Evolutionary conservation across 2,329 filamentous ascomycete species (phyloP).

Genomic region (Venturiaceae sp.): DNA sequence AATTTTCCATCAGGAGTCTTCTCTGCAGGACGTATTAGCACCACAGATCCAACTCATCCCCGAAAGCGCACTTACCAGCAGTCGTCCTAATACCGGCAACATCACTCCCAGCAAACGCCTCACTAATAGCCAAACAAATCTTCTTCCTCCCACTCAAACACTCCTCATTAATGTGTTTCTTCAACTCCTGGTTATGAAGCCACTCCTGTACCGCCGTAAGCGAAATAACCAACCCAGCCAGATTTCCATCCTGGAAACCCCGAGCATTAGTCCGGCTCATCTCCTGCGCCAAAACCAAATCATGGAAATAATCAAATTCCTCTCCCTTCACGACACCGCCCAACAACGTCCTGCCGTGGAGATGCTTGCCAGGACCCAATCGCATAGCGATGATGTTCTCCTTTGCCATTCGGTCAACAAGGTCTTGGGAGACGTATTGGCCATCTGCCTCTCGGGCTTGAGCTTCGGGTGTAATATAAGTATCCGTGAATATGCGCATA

Average conservation of each 20-base stretch:
- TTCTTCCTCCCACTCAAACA: conserved; percentile 76
- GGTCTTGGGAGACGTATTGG: conserved; percentile 55
- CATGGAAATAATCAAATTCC: conserved; percentile 83
- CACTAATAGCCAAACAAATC: conserved; percentile 79
- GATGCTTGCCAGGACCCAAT: conserved; percentile 71
- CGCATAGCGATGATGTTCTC: conserved; percentile 71
- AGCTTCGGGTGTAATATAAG: conserved; percentile 63
- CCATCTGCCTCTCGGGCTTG: conserved; percentile 67
- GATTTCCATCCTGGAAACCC: conserved; percentile 79
- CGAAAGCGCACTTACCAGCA: conserved; percentile 27
- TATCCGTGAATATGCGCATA: conserved; percentile 63
- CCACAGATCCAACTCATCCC: no score
- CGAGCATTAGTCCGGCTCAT: conserved; percentile 59
- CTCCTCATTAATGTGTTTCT: conserved; percentile 58
- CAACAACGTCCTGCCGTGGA: conserved; percentile 61
- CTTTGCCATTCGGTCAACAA: conserved; percentile 72
- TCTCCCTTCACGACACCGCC: conserved; percentile 63
- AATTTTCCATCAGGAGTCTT: conserved; percentile 27
- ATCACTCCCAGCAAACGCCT: conserved; percentile 78
- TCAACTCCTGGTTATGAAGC: conserved; percentile 56
- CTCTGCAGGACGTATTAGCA: conserved; percentile 8
- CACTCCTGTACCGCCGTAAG: conserved; percentile 73
- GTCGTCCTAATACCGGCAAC: conserved; percentile 74
- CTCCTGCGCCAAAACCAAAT: conserved; percentile 68
- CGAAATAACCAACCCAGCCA: conserved; percentile 78